phyloP scores from a whole-genome alignment of 495 filamentous ascomycete species.

The Aspergillus biplanus region DNA sequence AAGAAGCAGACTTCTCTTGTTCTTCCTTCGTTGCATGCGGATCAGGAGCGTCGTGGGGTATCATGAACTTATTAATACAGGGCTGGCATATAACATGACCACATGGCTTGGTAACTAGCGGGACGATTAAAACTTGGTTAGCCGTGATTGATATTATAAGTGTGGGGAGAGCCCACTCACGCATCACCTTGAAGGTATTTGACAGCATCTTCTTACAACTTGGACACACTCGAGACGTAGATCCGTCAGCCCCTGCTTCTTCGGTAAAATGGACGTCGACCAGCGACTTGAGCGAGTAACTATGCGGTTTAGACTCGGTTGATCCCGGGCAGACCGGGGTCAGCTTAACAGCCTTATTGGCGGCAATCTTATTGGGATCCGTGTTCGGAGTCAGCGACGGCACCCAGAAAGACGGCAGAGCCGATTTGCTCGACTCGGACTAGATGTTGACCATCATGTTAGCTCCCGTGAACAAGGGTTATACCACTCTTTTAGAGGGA shows the following conservation, averaged over 20 bases:
- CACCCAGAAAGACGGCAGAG: slow-evolving; percentile 93
- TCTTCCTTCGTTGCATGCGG: slow-evolving; percentile 65
- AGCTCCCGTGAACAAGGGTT: background rate
- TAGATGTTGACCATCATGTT: slow-evolving; percentile 4
- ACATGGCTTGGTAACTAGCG: slow-evolving; percentile 79
- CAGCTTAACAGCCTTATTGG: slow-evolving; percentile 66
- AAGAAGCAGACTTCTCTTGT: slow-evolving; percentile 43
- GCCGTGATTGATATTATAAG: background rate
- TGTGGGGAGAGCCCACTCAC: slow-evolving; percentile 37
- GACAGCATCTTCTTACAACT: slow-evolving; percentile 83
- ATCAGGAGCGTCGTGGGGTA: slow-evolving; percentile 59
- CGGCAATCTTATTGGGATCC: slow-evolving; percentile 51
- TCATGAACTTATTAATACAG: slow-evolving; percentile 89
- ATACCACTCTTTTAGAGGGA: background rate
- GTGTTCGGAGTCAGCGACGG: slow-evolving; percentile 77
- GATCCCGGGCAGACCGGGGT: slow-evolving; percentile 82
- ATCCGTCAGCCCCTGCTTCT: slow-evolving; percentile 58
- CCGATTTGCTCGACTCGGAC: slow-evolving; percentile 62
- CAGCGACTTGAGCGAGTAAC: slow-evolving; percentile 81
- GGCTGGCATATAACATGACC: slow-evolving; percentile 91
- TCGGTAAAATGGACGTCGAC: slow-evolving; percentile 80
- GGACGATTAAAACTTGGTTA: background rate
- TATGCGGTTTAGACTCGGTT: slow-evolving; percentile 67
- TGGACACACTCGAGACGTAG: slow-evolving; percentile 73
- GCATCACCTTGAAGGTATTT: slow-evolving; percentile 81